These are phyloP conservation scores for Lipomyces anomalus DNA, from an alignment of 805 yeast genomes.

Conservation along the genomic window DNA sequence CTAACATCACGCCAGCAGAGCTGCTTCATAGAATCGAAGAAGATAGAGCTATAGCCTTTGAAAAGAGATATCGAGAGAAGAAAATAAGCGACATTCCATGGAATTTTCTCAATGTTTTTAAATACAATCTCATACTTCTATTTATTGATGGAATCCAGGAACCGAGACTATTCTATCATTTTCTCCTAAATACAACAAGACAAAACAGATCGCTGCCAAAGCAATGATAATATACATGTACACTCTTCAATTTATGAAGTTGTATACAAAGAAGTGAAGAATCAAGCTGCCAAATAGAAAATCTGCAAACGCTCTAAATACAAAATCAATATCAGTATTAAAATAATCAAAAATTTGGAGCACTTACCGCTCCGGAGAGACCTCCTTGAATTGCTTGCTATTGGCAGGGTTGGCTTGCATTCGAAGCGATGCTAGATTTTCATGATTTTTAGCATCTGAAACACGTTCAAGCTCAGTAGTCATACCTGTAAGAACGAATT, in stretches of 20 bases:
- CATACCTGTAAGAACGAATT: conserved; percentile 73
- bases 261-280: conserved; percentile 81
- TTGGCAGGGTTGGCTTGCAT: conserved; percentile 54
- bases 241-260: conserved; percentile 82
- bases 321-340: neutral
- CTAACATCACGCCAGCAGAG: too few relatives aligned
- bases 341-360: conserved; percentile 25
- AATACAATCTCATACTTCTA: too few relatives aligned
- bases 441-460: conserved; percentile 2
- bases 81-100: too few relatives aligned
- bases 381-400: conserved; percentile 37
- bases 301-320: conserved; percentile 66
- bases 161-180: too few relatives aligned
- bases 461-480: conserved; percentile 2
- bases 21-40: too few relatives aligned
- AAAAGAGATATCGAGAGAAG: too few relatives aligned
- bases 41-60: too few relatives aligned
- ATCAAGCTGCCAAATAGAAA: conserved; percentile 80
- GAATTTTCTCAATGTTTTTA: too few relatives aligned
- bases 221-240: too few relatives aligned
- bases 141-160: too few relatives aligned
- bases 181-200: neutral
- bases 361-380: conserved; percentile 43
- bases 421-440: conserved; percentile 59
- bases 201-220: neutral